Conservation (phyloP, 2,329 filamentous ascomycete species). For the Bertia moriformis region DNA sequence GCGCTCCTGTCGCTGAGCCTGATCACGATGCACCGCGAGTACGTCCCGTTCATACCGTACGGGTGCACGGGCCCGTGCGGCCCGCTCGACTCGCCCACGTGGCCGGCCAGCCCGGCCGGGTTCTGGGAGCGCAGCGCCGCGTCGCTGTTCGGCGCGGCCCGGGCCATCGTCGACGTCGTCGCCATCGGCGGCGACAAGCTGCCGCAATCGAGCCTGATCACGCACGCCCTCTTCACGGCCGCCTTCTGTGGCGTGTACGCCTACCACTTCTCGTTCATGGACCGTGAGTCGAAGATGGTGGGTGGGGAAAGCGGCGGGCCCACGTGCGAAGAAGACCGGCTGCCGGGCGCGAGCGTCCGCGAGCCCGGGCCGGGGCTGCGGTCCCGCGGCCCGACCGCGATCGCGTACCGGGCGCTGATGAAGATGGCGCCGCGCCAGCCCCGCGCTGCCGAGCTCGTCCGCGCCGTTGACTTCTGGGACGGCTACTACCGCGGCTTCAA, state of each 20-base stretch:
- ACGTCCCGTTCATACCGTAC: constrained; percentile 43
- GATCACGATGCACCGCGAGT: constrained; percentile 56
- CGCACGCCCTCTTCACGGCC: constrained; percentile 54
- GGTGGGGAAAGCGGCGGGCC: no score
- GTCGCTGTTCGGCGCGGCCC: constrained; percentile 45
- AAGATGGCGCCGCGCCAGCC: no score
- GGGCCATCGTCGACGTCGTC: constrained; percentile 50
- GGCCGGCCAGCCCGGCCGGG: constrained; percentile 28
- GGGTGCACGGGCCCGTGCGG: constrained; percentile 30
- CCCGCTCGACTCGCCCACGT: constrained; percentile 43
- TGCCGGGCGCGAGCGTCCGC: no score
- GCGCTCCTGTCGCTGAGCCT: constrained; percentile 50
- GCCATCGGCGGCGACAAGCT: constrained; percentile 45
- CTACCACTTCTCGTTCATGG: constrained; percentile 55
- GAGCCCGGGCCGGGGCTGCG: no score
- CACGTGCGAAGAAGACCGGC: no score
- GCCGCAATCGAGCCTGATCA: constrained; percentile 52
- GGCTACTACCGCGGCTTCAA: no score
- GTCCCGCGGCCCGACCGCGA: no score
- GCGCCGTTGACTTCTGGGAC: no score
- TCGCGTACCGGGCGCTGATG: no score
- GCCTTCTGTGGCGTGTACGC: constrained; percentile 54
- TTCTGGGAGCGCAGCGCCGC: constrained; percentile 52
- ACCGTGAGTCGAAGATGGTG: no score
- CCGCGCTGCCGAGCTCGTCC: no score